phyloP scores from a whole-genome alignment of 164 flowering plant genomes.

The Stephania cephalantha region DNA sequence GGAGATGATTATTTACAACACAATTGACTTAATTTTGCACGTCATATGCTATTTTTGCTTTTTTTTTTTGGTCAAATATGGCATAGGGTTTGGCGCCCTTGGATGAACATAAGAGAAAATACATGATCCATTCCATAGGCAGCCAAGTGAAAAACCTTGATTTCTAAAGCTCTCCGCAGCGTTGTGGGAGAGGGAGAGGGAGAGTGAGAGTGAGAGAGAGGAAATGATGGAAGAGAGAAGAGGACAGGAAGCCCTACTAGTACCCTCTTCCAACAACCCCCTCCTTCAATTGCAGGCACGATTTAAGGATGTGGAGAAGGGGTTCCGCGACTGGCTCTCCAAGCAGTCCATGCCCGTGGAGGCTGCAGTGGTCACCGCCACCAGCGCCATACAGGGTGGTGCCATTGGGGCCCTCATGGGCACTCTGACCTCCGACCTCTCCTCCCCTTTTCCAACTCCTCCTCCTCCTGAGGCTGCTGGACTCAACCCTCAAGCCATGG shows the following conservation, averaged over 20 bases:
- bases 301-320: conserved; percentile 55
- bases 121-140: no score
- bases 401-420: conserved; percentile 90
- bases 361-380: conserved; percentile 72
- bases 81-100: no score
- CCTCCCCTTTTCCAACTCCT: conserved; percentile 43
- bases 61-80: no score
- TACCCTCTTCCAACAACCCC: conserved; percentile 33
- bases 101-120: no score
- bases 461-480: conserved; percentile 33
- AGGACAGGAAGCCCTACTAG: conserved; percentile 17
- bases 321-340: conserved; percentile 55
- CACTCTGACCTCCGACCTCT: conserved; percentile 47
- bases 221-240: conserved; percentile 7
- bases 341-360: conserved; percentile 83
- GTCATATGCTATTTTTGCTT: no score
- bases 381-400: conserved; percentile 77
- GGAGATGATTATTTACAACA: no score
- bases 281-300: conserved; percentile 44
- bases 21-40: no score
- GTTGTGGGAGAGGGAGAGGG: neutral
- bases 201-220: neutral
- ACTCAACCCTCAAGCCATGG: conserved; percentile 70
- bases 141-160: no score
- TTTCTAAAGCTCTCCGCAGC: no score